phyloP scores from a whole-genome alignment of 306 rosid genomes.

The Casuarina equisetifolia region DNA sequence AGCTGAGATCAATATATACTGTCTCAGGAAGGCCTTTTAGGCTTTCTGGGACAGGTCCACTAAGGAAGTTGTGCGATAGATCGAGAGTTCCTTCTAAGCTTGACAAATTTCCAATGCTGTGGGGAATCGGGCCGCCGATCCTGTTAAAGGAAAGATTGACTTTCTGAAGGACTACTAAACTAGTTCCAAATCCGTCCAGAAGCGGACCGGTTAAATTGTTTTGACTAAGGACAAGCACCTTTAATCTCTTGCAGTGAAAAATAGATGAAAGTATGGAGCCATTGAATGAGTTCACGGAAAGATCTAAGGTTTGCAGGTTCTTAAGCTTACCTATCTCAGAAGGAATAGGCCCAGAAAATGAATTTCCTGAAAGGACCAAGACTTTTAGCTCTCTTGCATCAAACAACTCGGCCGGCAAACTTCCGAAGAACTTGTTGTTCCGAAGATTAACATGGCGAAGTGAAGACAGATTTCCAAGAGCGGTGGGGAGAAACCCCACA shows the following conservation, averaged over 20 bases:
- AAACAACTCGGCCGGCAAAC: slow-evolving; percentile 43
- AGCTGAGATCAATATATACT: slow-evolving; percentile 52
- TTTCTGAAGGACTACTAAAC: slow-evolving; percentile 37
- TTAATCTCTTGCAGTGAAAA: slow-evolving; percentile 43
- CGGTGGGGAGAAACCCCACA: slow-evolving; percentile 25
- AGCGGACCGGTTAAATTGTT: slow-evolving; percentile 46
- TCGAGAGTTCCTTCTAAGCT: slow-evolving; percentile 54
- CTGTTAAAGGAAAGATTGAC: slow-evolving; percentile 46
- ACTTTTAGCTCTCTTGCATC: slow-evolving; percentile 43
- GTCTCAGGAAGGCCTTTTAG: slow-evolving; percentile 51
- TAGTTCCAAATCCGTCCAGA: slow-evolving; percentile 40
- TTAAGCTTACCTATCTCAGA: slow-evolving; percentile 43
- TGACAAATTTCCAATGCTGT: slow-evolving; percentile 46
- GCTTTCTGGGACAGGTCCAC: slow-evolving; percentile 51
- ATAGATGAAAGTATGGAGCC: slow-evolving; percentile 44
- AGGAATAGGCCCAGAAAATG: slow-evolving; percentile 48
- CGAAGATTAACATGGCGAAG: slow-evolving; percentile 33
- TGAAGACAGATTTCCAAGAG: slow-evolving; percentile 27
- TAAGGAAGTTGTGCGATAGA: slow-evolving; percentile 49
- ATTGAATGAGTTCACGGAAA: slow-evolving; percentile 47
- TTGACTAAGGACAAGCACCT: slow-evolving; percentile 32
- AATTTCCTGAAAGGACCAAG: slow-evolving; percentile 54
- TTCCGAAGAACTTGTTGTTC: slow-evolving; percentile 25
- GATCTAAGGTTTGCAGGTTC: slow-evolving; percentile 47
- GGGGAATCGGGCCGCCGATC: slow-evolving; percentile 47